Evolutionary conservation across 1,284 basidiomycete species (phyloP), one percentile per base, ranked within the genome.

Genomic region (Microbotryum saponariae): DNA sequence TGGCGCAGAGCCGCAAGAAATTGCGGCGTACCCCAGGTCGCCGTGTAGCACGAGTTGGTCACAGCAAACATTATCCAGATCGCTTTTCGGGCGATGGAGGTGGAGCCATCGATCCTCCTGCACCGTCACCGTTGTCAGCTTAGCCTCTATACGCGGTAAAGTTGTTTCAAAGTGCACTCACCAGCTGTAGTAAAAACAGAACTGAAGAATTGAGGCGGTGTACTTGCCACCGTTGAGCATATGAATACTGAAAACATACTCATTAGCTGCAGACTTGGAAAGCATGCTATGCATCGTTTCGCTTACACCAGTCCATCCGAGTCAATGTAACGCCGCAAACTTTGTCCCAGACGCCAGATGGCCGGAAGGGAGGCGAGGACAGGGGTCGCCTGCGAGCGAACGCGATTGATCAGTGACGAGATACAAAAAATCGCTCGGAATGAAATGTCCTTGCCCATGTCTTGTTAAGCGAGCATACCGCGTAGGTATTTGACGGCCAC

Each of bases 181-280:
- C 68, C 65, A 67, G 3, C 46, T 37, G 48, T 60, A 69, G 58
- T 69, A 69, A 23, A 59, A 54, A 42, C 55, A 65, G 46, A 63
- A 67, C 21, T 69, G 61, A 2, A 46, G 16, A 16, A 67, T 67
- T 10, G 59, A 48, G 2, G 51, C 49, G 6, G 54, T n/a, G 51
- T 69, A 69, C 46, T 69, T 69, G 18, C 63, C 68, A n/a, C 61
- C 65, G 62, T 69, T 69, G 21, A 69, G 50, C 3, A 62, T 14
- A 21, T 67, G 65, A 1, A 68, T 56, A 14, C 60, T 66, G 57
- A 8, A 12, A 20, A n/a, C 12, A 12, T 31, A 27, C 12, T 1
- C 8, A 12, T 56, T 10, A 48, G 42, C n/a, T 33, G 27, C 23
- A 42, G 3, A 4, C 21, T 21, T 23, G 27, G 9, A 16, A n/a